A percentile compares a stretch with the other conserved stretches of the same genome.
Conservation (phyloP, 257 asterid species). For the Nicotiana noctiflora region DNA sequence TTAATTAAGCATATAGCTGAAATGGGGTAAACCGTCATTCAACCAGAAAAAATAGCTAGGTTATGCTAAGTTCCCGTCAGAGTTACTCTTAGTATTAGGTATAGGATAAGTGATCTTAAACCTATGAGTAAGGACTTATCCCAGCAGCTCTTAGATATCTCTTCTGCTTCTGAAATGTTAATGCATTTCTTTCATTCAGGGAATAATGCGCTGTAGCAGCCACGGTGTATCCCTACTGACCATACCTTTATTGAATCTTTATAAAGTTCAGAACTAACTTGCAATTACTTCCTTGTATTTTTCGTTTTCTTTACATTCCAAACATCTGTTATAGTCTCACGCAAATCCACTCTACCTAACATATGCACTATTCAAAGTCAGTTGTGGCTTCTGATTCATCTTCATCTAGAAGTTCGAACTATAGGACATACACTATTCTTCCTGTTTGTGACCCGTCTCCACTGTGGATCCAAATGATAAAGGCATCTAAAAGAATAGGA, state of each 20-base stretch:
- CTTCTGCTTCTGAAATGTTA: background rate
- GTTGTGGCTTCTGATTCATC: background rate
- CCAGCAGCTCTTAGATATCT: background rate
- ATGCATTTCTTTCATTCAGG: no score
- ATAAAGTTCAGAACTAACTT: background rate
- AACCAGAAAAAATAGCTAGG: background rate
- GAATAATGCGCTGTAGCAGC: background rate
- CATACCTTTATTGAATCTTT: background rate
- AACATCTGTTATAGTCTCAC: background rate
- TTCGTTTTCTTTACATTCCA: background rate
- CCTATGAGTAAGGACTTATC: background rate
- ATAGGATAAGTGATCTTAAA: background rate
- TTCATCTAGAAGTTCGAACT: background rate
- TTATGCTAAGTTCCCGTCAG: background rate
- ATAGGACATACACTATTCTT: background rate
- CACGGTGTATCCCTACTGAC: background rate
- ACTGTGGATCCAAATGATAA: background rate
- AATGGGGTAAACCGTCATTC: background rate
- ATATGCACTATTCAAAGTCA: background rate
- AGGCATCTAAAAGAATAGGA: background rate
- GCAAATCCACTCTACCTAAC: background rate
- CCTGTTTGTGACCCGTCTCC: background rate
- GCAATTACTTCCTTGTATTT: background rate
- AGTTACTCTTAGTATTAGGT: background rate
- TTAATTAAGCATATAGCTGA: background rate